Evolutionary conservation across 148 eudicot genomes (phyloP), one percentile per base, ranked within the genome.

Genomic region (Silene conica): DNA sequence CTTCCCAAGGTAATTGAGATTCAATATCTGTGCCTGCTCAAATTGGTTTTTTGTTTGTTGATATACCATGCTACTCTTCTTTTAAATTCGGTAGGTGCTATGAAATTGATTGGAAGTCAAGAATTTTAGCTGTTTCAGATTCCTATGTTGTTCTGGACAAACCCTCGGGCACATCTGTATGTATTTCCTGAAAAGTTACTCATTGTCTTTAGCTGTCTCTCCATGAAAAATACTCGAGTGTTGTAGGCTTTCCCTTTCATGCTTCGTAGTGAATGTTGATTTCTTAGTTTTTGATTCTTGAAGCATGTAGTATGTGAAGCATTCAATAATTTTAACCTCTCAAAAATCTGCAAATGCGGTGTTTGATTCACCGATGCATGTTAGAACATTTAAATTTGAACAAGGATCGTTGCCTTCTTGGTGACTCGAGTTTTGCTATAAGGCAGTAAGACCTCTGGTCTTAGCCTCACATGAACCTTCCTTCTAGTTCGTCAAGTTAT

Each of bases 111-210:
- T 95, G 99, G 99, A 90, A 66, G 78, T 89, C 99, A 34, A 85
- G 99, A 82, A 84, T 92, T 69, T 72, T 95, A 67, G 90, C 96
- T 41, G 96, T 92, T 41, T 78, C 92, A 23, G 89, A 92, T 58
- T 83, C 87, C 78, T 95, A 90, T 69, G 96, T 95, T 73, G 92
- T 95, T 77, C 85, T 95, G 67, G 93, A 95, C 80, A 95, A 92
- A 77, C 99, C 99, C 71, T 89, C 99, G 56, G 99, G 99, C 73
- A 95, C 96, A 77, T 90, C 99, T 58, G 99, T 95, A 89, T 59
- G 97, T 87, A 41, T 72, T 75, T 75, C 62, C 54, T 23, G 45
- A 41, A 52, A 63, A 52, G 67, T 18, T 41, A 54, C 20, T 67
- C 61, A 12, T 43, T 13, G 21, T 34, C 59, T 22, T 22, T 16